These are phyloP conservation scores for Tetrahymena borealis DNA, from an alignment of 73 alveolate species.

Conservation along the genomic window DNA sequence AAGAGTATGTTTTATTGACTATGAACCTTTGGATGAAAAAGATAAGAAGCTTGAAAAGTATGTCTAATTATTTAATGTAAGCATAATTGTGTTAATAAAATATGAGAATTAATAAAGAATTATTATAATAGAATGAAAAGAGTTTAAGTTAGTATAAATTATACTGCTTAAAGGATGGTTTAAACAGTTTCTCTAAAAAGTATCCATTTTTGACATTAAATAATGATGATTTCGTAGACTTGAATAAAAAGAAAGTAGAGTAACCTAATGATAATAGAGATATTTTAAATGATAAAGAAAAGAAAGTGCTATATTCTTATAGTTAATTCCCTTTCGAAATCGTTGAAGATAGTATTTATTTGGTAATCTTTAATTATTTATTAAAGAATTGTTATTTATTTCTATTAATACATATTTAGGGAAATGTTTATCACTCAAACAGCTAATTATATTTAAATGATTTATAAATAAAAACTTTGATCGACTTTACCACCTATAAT, in stretches of 20 bases:
- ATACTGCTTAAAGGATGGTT: neutral
- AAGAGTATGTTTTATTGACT: neutral
- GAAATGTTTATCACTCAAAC: neutral
- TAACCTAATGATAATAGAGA: neutral
- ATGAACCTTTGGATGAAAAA: neutral
- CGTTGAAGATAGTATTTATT: neutral
- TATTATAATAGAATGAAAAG: neutral
- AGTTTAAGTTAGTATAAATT: neutral
- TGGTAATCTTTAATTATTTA: neutral
- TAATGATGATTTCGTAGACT: neutral
- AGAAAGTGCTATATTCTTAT: neutral
- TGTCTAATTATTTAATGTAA: neutral
- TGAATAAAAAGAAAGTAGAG: neutral
- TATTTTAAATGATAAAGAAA: neutral
- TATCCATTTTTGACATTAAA: neutral
- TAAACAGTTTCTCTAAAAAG: neutral
- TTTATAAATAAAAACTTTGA: neutral
- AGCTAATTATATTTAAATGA: neutral
- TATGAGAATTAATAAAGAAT: neutral
- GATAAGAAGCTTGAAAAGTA: neutral
- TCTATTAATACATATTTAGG: neutral
- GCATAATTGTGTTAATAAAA: neutral
- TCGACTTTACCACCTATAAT: neutral
- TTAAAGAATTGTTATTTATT: neutral
- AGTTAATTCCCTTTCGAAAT: neutral